phyloP scores from a whole-genome alignment of 306 rosid species.

The Fagus sylvatica region DNA sequence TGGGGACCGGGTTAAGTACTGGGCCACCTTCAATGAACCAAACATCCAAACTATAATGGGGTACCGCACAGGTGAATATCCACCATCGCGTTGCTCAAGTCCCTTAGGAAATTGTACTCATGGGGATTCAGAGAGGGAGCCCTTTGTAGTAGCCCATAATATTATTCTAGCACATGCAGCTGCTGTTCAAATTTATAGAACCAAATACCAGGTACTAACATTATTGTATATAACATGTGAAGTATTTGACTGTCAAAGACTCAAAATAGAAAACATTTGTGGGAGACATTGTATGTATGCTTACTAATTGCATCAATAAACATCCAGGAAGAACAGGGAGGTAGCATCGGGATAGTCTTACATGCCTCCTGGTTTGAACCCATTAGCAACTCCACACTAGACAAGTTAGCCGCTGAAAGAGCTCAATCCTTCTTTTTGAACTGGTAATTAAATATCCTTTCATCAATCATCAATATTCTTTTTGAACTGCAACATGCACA shows the following conservation, averaged over 20 bases:
- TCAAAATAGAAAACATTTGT: too few species aligned
- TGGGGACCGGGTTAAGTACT: conserved; percentile 22
- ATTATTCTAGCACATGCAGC: conserved; percentile 61
- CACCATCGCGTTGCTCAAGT: conserved; percentile 57
- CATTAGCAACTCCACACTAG: conserved; percentile 52
- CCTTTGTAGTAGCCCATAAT: conserved; percentile 64
- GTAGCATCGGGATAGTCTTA: conserved; percentile 62
- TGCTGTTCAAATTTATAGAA: conserved; percentile 53
- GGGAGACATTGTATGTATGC: too few species aligned
- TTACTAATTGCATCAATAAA: not conserved
- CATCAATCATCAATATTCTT: not conserved
- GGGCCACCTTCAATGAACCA: conserved; percentile 73
- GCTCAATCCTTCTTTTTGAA: conserved; percentile 59
- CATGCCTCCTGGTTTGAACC: conserved; percentile 56
- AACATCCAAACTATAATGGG: conserved; percentile 39
- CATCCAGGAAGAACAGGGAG: conserved; percentile 59
- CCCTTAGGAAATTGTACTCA: conserved; percentile 48
- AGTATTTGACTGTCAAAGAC: too few species aligned
- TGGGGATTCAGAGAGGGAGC: conserved; percentile 68
- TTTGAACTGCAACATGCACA: too few species aligned
- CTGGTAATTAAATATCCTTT: conserved; percentile 37
- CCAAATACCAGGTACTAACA: conserved; percentile 53
- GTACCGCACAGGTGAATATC: conserved; percentile 48
- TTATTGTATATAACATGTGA: too few species aligned
- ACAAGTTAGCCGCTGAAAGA: conserved; percentile 60